Base-by-base conservation (phyloP, 306 rosid genomes). In the Ziziphus jujuba region DNA sequence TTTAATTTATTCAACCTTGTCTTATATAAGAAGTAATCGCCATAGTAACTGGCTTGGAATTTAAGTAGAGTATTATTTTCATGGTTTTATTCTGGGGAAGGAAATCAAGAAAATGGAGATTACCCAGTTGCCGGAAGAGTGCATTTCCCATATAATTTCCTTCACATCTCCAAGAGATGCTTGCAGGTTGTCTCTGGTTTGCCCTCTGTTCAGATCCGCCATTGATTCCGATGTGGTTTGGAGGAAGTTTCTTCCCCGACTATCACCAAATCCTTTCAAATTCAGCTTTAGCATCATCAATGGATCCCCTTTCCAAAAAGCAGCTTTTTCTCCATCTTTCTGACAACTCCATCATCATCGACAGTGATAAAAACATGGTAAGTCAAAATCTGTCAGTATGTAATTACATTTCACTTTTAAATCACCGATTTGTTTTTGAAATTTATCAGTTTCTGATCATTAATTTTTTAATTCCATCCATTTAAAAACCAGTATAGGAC, bases 171-270 rank as follows among this genome's bases (percentile, higher is more conserved):
- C 72, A 6, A 14, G 17, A 0, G 64, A 68, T 56, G 72, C 64
- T 5, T 68, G 64, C 63, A 68, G 63, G 44, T 43, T 12, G 9
- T 43, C 64, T 3, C 31, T 9, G 3, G 72, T 56, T 1, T 43
- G 9, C 44, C 24, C 15, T 68, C 19, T 9, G 1, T 56, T 56
- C 10, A 24, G 14, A 44, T 11, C 15, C 0, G 64, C 45, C 24
- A 64, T 24, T 1, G 47, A 68, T 56, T 40, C 72, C 23, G 72
- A 68, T 28, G 9, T 19, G n/a, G 72, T 68, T 5, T 56, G 72
- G 73, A 45, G 25, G 5, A 48, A 1, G 38, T 61, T 71, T 53
- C 56, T 71, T 33, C 81, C 76, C 21, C 50, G 73, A 33, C 44
- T 51, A 17, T 20, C 35, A 0, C 21, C 56, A 49, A 4, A 70